Base-by-base conservation (phyloP, 495 filamentous ascomycete species). In the Podospora tetraspora region DNA sequence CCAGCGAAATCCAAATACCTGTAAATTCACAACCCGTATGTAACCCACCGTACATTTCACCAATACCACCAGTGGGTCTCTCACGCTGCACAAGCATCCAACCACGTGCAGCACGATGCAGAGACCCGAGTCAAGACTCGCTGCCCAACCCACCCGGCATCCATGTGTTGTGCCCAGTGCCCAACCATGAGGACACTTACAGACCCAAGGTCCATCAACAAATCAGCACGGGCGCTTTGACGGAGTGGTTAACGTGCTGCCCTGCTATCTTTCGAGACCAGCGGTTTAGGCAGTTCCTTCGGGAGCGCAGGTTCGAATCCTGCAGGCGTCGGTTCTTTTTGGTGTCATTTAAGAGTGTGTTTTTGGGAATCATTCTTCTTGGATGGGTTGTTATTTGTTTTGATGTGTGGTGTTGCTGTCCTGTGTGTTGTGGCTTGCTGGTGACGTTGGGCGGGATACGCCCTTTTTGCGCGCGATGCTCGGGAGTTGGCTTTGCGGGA, bases 301-400 rank as follows among this genome's bases (percentile, higher is more conserved):
- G 72, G 72, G 68, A 70, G 72, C 72, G 70, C 67, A 72, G 70
- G 72, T 72, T 74, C 72, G 70, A 72, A 74, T 72, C 72, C 72
- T 74, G 63, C 70, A 72, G 67, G 66, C 66, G 72, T 72, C 72
- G 70, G 11, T 34, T 11, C 27, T 65, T 65, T 65, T 65, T 56
- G 21, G n/a, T n/a, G n/a, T n/a, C n/a, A n/a, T n/a, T n/a, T n/a
- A n/a, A n/a, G n/a, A n/a, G n/a, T n/a, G n/a, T n/a, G n/a, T n/a
- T n/a, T n/a, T n/a, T n/a, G n/a, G n/a, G n/a, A n/a, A n/a, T n/a
- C n/a, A n/a, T n/a, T n/a, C n/a, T n/a, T n/a, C n/a, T 37, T 43
- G 16, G 13, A n/a, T n/a, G 11, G 11, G 32, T 5, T 52, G 37
- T 52, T 0, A 19, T 52, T n/a, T 8, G 43, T 8, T 43, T 34